Conservation (phyloP, 768 basidiomycete genomes). For the Cubamyces lactineus region DNA sequence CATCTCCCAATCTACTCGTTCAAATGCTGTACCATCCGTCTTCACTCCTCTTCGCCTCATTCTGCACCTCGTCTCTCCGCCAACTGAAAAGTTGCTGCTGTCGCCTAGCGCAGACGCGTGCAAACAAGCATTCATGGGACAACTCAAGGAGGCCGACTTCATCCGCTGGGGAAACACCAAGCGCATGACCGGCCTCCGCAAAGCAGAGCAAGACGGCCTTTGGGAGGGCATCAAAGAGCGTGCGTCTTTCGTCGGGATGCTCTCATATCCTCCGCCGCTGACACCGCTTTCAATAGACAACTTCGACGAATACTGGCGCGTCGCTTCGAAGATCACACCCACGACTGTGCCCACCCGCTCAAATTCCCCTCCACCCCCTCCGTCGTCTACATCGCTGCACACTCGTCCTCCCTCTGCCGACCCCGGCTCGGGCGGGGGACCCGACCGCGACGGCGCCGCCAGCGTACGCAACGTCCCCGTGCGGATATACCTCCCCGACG, state of each 20-base stretch:
- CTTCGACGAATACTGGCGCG: slow-evolving; percentile 93
- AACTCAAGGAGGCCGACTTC: slow-evolving; percentile 96
- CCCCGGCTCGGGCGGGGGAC: slow-evolving; percentile 43
- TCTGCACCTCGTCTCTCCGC: slow-evolving; percentile 87
- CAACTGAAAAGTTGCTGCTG: slow-evolving; percentile 81
- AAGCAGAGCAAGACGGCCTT: slow-evolving; percentile 91
- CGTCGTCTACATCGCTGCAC: slow-evolving; percentile 61
- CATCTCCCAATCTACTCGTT: slow-evolving; percentile 60
- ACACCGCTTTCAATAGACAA: slow-evolving; percentile 63
- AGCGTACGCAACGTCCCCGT: slow-evolving; percentile 87
- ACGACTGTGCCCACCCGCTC: slow-evolving; percentile 66
- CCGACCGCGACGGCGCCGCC: slow-evolving; percentile 84
- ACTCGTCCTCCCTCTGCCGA: slow-evolving; percentile 68
- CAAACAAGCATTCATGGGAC: slow-evolving; percentile 94
- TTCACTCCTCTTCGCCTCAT: slow-evolving; percentile 73
- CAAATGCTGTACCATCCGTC: slow-evolving; percentile 40
- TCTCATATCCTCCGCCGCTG: too few species aligned
- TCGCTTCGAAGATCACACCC: slow-evolving; percentile 92
- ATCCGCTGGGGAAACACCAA: slow-evolving; percentile 96
- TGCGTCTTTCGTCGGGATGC: slow-evolving; percentile 48
- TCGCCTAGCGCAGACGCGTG: slow-evolving; percentile 83
- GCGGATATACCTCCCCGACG: slow-evolving; percentile 87
- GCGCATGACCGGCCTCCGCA: slow-evolving; percentile 86
- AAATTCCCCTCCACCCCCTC: slow-evolving; percentile 54
- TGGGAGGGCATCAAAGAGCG: slow-evolving; percentile 98